Percentiles rank a stretch among this genome's conserved stretches.
Evolutionary conservation across 2,329 filamentous ascomycete genomes (phyloP).

Genomic region (Dendryphion nanum): DNA sequence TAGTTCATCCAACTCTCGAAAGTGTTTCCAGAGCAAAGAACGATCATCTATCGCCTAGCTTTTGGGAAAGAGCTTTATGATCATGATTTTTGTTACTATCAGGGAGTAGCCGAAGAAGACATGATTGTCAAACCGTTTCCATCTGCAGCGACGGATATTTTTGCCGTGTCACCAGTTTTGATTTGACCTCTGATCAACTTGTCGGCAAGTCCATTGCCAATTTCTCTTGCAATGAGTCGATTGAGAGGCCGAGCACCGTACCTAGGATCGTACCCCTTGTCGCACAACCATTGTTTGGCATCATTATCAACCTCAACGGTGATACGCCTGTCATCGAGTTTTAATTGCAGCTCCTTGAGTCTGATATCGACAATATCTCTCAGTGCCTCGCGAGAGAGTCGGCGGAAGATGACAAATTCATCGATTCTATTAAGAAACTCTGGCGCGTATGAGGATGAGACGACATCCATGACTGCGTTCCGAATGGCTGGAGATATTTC

Average conservation of each 20-base stretch:
- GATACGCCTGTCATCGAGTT: conserved; percentile 84
- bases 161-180: conserved; percentile 70
- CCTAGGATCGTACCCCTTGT: conserved; percentile 84
- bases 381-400: conserved; percentile 73
- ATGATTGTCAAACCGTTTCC: conserved; percentile 21
- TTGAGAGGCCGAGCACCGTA: conserved; percentile 92
- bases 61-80: too few relatives aligned
- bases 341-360: conserved; percentile 75
- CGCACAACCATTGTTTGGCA: conserved; percentile 82
- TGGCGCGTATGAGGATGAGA: conserved; percentile 72
- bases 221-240: conserved; percentile 83
- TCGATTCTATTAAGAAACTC: conserved; percentile 97
- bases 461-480: conserved; percentile 83
- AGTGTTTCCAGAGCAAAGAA: too few relatives aligned
- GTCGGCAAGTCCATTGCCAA: conserved; percentile 85
- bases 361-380: conserved; percentile 94
- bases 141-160: conserved; percentile 64
- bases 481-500: conserved; percentile 73
- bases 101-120: too few relatives aligned
- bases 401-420: conserved; percentile 94
- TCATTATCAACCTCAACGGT: conserved; percentile 66
- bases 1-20: too few relatives aligned
- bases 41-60: too few relatives aligned
- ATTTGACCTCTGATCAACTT: conserved; percentile 86
- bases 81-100: too few relatives aligned